Base-by-base conservation (phyloP, 805 yeast genomes). In the Wickerhamiella allomyrinae region DNA sequence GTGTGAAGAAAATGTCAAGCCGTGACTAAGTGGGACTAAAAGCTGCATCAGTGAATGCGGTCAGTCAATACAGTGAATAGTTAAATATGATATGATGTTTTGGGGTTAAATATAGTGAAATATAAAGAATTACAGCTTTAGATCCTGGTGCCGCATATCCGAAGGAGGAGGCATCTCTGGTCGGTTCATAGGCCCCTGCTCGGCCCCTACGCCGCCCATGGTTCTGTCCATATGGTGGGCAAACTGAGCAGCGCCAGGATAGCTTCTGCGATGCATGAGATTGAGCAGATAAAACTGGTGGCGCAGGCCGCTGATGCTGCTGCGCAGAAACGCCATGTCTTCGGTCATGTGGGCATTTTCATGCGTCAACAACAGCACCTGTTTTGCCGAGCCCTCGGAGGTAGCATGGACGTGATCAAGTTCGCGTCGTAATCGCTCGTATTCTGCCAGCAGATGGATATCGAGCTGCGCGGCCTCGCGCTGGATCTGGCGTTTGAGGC, bases 381-480 rank as follows among this genome's bases (percentile, higher is more conserved):
- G 57, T 42, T 59, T 53, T 34, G 59, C 47, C 36, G 59, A 62
- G 34, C 56, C 46, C 35, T 62, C 64, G 13, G 54, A 50, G 14
- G 56, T 40, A 8, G 54, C 49, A n/a, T 51, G 49, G 20, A 52
- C 46, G 15, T 57, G 44, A 29, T 57, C 59, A 17, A 61, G 50
- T 39, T 62, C 66, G 14, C 49, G 46, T 23, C 65, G 48, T 31
- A 63, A 46, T 34, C 61, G 52, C 20, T 62, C 65, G 42, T 57
- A 57, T 41, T 62, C 67, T 27, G 45, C 42, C 36, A 50, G 41
- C 14, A 57, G 44, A 29, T 58, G 58, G 34, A 52, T 39, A 31
- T 53, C 56, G 17, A 53, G 52, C 14, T 55, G 54, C 7, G 46
- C 33, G 15, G 52, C 50, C 17, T 46, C 47, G 20, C 48, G 43